Conservation (phyloP, 2,329 filamentous ascomycete genomes). For the Geosmithia flava region DNA sequence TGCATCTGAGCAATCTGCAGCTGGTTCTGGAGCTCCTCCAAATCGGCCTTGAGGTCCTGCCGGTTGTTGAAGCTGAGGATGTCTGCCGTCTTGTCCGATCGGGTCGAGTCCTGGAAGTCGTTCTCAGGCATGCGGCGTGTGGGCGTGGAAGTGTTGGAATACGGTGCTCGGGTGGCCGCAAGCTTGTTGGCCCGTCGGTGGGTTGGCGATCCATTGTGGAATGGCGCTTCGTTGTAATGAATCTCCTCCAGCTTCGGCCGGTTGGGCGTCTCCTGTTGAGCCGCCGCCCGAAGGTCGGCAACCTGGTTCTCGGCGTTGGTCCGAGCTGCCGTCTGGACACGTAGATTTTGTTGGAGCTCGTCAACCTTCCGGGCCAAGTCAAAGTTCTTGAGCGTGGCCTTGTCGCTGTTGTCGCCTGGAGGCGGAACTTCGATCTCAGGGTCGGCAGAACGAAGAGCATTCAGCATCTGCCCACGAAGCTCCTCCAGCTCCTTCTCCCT, state of each 20-base stretch:
- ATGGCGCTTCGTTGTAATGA: slow-evolving; percentile 66
- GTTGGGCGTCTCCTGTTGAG: slow-evolving; percentile 53
- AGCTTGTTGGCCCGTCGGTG: slow-evolving; percentile 45
- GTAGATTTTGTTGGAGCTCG: slow-evolving; percentile 75
- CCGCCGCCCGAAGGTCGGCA: slow-evolving; percentile 60
- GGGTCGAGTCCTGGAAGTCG: slow-evolving; percentile 57
- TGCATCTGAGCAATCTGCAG: slow-evolving; percentile 92
- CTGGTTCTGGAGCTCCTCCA: slow-evolving; percentile 89
- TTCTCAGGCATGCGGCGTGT: slow-evolving; percentile 57
- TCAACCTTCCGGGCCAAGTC: slow-evolving; percentile 80
- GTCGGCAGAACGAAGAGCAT: slow-evolving; percentile 78
- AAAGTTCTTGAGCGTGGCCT: slow-evolving; percentile 59
- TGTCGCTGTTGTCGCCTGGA: slow-evolving; percentile 53
- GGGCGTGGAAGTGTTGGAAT: slow-evolving; percentile 68
- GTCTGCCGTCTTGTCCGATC: slow-evolving; percentile 74
- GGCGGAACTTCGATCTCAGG: slow-evolving; percentile 55
- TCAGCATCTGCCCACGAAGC: slow-evolving; percentile 65
- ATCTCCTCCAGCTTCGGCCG: slow-evolving; percentile 79
- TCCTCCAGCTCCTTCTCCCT: slow-evolving; percentile 72
- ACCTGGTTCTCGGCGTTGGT: slow-evolving; percentile 74
- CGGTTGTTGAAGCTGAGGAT: slow-evolving; percentile 74
- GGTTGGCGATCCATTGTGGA: slow-evolving; percentile 62
- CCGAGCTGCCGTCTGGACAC: slow-evolving; percentile 70
- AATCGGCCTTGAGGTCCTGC: slow-evolving; percentile 81
- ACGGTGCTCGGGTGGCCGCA: slow-evolving; percentile 34